Percentiles rank a stretch among this genome's conserved stretches.
phyloP scores from a whole-genome alignment of 2,329 filamentous ascomycete species.

The Ophiosphaerella herpotricha region DNA sequence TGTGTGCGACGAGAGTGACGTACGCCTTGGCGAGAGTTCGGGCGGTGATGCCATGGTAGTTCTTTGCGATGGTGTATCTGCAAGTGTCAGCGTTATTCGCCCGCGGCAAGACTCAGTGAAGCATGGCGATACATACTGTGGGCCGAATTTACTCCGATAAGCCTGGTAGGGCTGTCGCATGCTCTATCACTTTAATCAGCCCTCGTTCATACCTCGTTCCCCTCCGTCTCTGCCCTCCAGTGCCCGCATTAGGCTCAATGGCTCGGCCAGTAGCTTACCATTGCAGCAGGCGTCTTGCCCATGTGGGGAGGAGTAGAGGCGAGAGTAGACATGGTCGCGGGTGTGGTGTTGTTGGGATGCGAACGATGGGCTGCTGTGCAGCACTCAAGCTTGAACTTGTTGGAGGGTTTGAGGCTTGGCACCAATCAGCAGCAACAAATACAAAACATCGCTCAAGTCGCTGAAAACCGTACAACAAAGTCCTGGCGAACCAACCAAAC shows the following conservation, averaged over 20 bases:
- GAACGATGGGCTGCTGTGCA: no score
- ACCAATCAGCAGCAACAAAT: neutral
- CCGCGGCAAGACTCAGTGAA: constrained; percentile 3
- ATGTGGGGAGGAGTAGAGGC: constrained; percentile 15
- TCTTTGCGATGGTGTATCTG: constrained; percentile 56
- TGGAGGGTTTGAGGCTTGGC: neutral
- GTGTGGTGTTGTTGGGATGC: constrained; percentile 1
- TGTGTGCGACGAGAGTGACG: constrained; percentile 29
- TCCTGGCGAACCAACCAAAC: constrained; percentile 1
- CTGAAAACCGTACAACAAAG: constrained; percentile 15
- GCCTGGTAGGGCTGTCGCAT: constrained; percentile 51
- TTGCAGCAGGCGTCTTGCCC: constrained; percentile 34
- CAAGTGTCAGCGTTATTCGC: neutral
- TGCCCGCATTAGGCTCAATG: constrained; percentile 10
- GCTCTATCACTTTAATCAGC: constrained; percentile 29
- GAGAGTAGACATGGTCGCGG: constrained; percentile 20
- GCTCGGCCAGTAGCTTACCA: constrained; percentile 25
- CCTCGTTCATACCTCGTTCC: neutral
- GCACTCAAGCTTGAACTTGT: no score
- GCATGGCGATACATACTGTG: constrained; percentile 54
- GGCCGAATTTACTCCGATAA: constrained; percentile 62
- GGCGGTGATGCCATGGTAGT: constrained; percentile 58
- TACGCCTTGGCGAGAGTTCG: constrained; percentile 51
- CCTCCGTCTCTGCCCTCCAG: neutral
- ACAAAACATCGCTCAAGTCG: constrained; percentile 17